Conservation (phyloP, 768 basidiomycete species). For the Mycena haematopus region DNA sequence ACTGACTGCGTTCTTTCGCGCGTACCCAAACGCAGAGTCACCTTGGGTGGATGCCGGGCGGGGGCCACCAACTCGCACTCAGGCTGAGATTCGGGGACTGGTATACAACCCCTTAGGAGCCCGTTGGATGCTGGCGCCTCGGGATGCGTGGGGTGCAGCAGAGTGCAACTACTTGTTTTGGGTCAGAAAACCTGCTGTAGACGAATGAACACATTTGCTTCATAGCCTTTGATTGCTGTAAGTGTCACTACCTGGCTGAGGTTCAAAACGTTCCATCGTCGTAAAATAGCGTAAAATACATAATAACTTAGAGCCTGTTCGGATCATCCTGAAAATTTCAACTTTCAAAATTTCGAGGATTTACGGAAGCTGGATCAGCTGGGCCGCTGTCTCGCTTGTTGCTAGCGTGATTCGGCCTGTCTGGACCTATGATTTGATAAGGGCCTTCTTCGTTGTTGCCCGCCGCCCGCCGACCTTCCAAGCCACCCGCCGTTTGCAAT, state of each 20-base stretch:
- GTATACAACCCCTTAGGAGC: constrained; percentile 76
- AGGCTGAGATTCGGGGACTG: constrained; percentile 83
- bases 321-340: too few relatives aligned
- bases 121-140: constrained; percentile 72
- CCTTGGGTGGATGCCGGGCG: constrained; percentile 19
- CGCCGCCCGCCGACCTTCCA: not conserved
- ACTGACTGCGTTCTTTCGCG: constrained; percentile 81
- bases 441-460: not conserved
- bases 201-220: not conserved
- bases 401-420: not conserved
- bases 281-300: too few relatives aligned
- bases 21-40: constrained; percentile 42
- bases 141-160: constrained; percentile 58
- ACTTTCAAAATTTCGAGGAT: too few relatives aligned
- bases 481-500: too few relatives aligned
- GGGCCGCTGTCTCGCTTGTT: not conserved
- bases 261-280: too few relatives aligned
- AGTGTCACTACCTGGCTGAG: too few relatives aligned
- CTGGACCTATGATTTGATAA: not conserved
- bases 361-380: not conserved
- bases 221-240: not conserved
- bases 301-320: too few relatives aligned
- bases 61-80: constrained; percentile 56
- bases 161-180: constrained; percentile 87
- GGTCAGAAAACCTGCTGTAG: constrained; percentile 72